Conservation (phyloP, 2,329 filamentous ascomycete genomes). For the Tolypocladium paradoxum region DNA sequence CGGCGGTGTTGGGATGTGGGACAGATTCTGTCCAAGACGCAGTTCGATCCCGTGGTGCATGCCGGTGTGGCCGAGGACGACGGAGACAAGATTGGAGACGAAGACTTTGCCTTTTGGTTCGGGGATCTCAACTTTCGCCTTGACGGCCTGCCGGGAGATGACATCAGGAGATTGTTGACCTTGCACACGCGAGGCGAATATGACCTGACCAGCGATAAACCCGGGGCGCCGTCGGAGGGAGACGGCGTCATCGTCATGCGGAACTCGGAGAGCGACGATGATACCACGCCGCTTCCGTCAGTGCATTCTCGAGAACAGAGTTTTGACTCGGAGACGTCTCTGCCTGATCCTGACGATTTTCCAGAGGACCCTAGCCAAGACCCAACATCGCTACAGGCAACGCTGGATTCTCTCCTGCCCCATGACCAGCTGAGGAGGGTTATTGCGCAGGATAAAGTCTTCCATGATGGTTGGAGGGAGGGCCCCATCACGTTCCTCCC, state of each 20-base stretch:
- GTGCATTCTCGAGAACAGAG: constrained; percentile 21
- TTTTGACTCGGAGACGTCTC: constrained; percentile 28
- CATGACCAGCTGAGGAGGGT: constrained; percentile 78
- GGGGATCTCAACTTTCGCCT: constrained; percentile 93
- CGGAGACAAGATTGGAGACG: constrained; percentile 65
- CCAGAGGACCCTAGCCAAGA: constrained; percentile 60
- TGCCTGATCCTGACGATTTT: constrained; percentile 58
- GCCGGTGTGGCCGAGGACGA: constrained; percentile 56
- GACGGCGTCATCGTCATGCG: constrained; percentile 40
- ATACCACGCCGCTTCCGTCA: constrained; percentile 24
- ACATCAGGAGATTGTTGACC: constrained; percentile 74
- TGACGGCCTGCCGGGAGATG: constrained; percentile 77
- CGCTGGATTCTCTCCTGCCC: constrained; percentile 72
- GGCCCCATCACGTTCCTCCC: constrained; percentile 81
- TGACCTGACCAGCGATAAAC: constrained; percentile 36
- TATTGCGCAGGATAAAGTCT: constrained; percentile 65
- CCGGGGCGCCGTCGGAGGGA: constrained; percentile 28
- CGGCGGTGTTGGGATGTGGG: constrained; percentile 81
- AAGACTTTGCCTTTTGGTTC: constrained; percentile 93
- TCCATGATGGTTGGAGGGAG: constrained; percentile 88
- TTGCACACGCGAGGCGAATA: constrained; percentile 76
- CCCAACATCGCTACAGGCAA: constrained; percentile 79
- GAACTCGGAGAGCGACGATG: constrained; percentile 35
- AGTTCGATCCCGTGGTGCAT: constrained; percentile 64
- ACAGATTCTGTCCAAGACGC: constrained; percentile 66